Conservation (phyloP, 257 asterid genomes). For the Solanum sparsipilum region DNA sequence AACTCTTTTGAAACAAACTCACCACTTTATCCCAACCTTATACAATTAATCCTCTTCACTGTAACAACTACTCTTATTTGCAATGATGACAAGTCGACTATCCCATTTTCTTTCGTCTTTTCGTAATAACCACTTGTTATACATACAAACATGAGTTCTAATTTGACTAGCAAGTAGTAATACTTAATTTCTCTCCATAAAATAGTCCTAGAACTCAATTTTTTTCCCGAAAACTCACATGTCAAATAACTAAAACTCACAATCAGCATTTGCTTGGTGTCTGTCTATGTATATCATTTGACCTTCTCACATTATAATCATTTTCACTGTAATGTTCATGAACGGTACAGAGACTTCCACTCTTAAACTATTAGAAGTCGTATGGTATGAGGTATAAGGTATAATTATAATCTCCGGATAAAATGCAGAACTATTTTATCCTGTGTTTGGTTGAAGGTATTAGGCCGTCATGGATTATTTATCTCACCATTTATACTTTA, state of each 20-base stretch:
- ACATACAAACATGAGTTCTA: background rate
- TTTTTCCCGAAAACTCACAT: background rate
- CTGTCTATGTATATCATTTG: background rate
- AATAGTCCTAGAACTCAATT: background rate
- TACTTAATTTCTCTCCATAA: background rate
- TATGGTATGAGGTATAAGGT: background rate
- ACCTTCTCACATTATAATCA: background rate
- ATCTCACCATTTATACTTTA: no score
- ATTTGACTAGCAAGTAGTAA: background rate
- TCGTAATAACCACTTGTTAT: background rate
- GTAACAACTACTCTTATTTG: background rate
- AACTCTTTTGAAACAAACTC: background rate
- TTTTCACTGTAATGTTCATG: background rate
- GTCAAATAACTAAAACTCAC: background rate
- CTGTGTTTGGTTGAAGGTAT: background rate
- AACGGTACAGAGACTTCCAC: background rate
- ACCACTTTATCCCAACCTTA: background rate
- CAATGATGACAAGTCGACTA: background rate
- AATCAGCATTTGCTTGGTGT: background rate
- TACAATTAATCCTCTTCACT: background rate
- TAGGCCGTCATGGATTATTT: background rate
- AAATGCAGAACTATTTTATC: no score
- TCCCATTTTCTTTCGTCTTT: background rate
- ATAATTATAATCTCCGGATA: no score
- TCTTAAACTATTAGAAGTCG: background rate